Conservation (phyloP, 2,329 filamentous ascomycete species). For the Lithohypha guttulata region DNA sequence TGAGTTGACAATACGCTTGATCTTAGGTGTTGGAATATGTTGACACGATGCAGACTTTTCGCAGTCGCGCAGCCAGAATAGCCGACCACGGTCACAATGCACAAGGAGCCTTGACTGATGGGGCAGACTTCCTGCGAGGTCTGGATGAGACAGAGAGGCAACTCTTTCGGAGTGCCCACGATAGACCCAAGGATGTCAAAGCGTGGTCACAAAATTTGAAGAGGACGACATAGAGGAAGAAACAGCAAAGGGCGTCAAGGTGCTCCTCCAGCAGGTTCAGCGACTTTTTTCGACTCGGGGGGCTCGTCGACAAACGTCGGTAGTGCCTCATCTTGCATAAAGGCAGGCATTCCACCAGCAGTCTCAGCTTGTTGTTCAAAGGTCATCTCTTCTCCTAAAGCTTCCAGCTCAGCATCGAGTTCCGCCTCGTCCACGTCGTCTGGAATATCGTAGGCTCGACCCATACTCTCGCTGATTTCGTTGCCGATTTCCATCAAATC, state of each 20-base stretch:
- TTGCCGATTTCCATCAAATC: slow-evolving; percentile 96
- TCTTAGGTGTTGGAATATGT: not conserved
- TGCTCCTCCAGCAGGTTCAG: slow-evolving; percentile 57
- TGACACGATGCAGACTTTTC: slow-evolving; percentile 53
- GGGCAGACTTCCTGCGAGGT: slow-evolving; percentile 73
- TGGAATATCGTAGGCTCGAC: slow-evolving; percentile 82
- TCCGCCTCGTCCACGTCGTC: slow-evolving; percentile 97
- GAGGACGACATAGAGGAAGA: slow-evolving; percentile 13
- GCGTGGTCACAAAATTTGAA: slow-evolving; percentile 19
- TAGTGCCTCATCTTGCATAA: slow-evolving; percentile 80
- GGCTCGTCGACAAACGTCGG: slow-evolving; percentile 87
- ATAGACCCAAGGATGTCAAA: slow-evolving; percentile 49
- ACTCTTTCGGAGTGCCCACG: slow-evolving; percentile 63
- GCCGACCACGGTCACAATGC: slow-evolving; percentile 83
- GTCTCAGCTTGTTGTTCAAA: slow-evolving; percentile 49
- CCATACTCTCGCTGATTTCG: slow-evolving; percentile 93
- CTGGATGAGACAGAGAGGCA: slow-evolving; percentile 82
- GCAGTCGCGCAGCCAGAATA: slow-evolving; percentile 67
- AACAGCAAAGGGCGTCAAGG: slow-evolving; percentile 12
- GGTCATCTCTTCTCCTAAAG: slow-evolving; percentile 86
- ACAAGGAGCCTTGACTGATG: slow-evolving; percentile 38
- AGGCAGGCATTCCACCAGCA: slow-evolving; percentile 54
- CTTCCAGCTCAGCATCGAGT: slow-evolving; percentile 90
- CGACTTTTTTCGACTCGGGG: slow-evolving; percentile 65
- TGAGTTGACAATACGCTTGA: not conserved